Conservation (phyloP, 1,284 basidiomycete genomes). For the Naganishia cerealis region DNA sequence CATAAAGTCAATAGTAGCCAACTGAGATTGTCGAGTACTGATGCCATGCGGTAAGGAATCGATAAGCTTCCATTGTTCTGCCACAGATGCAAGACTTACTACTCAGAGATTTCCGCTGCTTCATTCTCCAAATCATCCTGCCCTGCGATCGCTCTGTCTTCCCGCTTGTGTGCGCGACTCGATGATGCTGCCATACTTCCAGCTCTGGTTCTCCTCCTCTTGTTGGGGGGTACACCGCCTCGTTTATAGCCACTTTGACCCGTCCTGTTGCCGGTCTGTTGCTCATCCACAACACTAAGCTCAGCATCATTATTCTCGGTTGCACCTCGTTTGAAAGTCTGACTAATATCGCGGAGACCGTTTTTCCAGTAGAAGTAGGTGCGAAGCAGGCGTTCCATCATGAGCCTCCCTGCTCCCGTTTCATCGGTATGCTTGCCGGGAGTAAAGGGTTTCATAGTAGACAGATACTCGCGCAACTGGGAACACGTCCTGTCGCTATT, state of each 20-base stretch:
- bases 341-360: constrained; percentile 38
- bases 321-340: constrained; percentile 31
- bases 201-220: constrained; percentile 52
- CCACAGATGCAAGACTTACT: constrained; percentile 57
- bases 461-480: constrained; percentile 75
- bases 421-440: constrained; percentile 38
- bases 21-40: constrained; percentile 24
- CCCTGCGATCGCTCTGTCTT: constrained; percentile 36
- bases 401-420: constrained; percentile 59
- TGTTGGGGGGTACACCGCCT: constrained; percentile 45
- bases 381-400: constrained; percentile 75
- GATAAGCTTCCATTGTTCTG: neutral
- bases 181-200: constrained; percentile 35
- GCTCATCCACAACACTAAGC: constrained; percentile 16
- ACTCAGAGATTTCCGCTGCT: constrained; percentile 61
- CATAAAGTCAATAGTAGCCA: constrained; percentile 8
- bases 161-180: constrained; percentile 37
- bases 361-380: constrained; percentile 81
- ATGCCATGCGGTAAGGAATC: neutral
- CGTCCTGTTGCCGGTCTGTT: constrained; percentile 1
- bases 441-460: constrained; percentile 62
- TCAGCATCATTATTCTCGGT: constrained; percentile 26
- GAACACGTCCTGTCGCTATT: constrained; percentile 73
- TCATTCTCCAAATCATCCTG: constrained; percentile 58
- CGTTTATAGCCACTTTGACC: constrained; percentile 24